phyloP scores from a whole-genome alignment of 768 basidiomycete genomes.

The Suillus occidentalis region DNA sequence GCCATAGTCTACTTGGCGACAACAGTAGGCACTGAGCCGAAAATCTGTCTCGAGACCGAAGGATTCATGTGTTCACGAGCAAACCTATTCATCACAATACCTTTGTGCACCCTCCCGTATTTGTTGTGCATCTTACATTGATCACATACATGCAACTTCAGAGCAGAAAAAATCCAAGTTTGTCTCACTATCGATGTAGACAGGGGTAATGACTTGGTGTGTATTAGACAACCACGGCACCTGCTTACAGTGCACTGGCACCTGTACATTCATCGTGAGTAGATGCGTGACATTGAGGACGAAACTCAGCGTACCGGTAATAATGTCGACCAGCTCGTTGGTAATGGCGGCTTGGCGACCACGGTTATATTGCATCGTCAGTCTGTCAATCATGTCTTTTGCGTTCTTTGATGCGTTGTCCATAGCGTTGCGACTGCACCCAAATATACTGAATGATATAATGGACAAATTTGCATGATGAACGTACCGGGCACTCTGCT shows the following conservation, averaged over 20 bases:
- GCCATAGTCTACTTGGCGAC: not conserved
- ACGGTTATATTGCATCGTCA: constrained; percentile 97
- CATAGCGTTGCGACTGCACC: constrained; percentile 88
- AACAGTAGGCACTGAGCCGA: not conserved
- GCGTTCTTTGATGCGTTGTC: constrained; percentile 99
- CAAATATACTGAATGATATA: not conserved
- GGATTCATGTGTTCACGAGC: not conserved
- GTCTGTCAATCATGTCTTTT: constrained; percentile 81
- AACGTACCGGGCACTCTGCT: constrained; percentile 82
- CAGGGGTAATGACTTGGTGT: constrained; percentile 13
- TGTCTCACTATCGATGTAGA: constrained; percentile 18
- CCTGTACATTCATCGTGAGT: constrained; percentile 28
- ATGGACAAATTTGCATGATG: constrained; percentile 4
- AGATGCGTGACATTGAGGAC: not conserved
- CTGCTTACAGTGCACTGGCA: constrained; percentile 47
- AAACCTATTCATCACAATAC: not conserved
- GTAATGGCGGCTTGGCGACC: constrained; percentile 98
- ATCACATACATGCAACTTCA: not conserved
- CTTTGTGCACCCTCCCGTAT: not conserved
- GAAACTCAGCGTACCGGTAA: constrained; percentile 64
- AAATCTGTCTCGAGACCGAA: not conserved
- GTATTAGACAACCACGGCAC: constrained; percentile 15
- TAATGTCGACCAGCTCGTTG: constrained; percentile 91
- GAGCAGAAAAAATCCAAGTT: constrained; percentile 19
- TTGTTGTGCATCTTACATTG: not conserved